phyloP scores from a whole-genome alignment of 2,329 filamentous ascomycete genomes.

The Colletotrichum caudatum region DNA sequence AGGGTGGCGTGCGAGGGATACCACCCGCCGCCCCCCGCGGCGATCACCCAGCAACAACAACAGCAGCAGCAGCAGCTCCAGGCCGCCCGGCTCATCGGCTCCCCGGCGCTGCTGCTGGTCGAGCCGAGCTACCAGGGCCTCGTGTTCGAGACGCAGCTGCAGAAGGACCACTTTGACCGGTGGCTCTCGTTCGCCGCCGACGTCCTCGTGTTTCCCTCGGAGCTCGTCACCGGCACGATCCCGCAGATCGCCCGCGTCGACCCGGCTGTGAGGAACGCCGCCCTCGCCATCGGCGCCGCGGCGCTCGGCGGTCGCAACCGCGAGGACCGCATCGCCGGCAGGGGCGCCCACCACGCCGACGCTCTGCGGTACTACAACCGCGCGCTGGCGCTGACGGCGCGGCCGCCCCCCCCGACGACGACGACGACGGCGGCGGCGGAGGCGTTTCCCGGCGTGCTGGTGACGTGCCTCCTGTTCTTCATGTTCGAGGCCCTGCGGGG shows the following conservation, averaged over 20 bases:
- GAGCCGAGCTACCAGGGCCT: constrained; percentile 34
- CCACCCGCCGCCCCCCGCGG: constrained; percentile 8
- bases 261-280: constrained; percentile 51
- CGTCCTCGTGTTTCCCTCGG: constrained; percentile 29
- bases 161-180: constrained; percentile 32
- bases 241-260: constrained; percentile 38
- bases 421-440: background rate
- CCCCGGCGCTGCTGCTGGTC: constrained; percentile 13
- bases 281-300: constrained; percentile 55
- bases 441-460: constrained; percentile 39
- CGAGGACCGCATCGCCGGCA: constrained; percentile 22
- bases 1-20: constrained; percentile 31
- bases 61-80: background rate
- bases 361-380: constrained; percentile 32
- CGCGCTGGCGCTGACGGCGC: constrained; percentile 18
- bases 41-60: background rate
- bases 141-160: constrained; percentile 32
- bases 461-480: constrained; percentile 57
- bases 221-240: constrained; percentile 41
- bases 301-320: constrained; percentile 17
- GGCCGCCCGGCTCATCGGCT: background rate
- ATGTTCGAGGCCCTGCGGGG: constrained; percentile 56
- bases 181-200: constrained; percentile 29
- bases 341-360: constrained; percentile 18
- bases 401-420: background rate